Evolutionary conservation across 805 yeast genomes (phyloP).

Genomic region (Saccharomycodes ludwigii): DNA sequence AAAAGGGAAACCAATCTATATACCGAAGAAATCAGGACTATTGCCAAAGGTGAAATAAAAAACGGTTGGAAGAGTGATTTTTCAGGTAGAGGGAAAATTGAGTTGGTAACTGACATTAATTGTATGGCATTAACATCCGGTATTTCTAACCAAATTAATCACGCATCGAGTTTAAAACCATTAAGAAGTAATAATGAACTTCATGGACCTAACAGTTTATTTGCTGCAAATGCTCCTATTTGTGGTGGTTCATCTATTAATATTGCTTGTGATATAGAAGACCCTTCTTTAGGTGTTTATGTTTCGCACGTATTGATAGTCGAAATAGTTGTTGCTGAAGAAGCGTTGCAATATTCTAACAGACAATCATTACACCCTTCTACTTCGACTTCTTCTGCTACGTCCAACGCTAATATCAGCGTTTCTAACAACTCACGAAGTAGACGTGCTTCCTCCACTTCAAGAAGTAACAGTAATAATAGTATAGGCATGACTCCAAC

Average conservation of each 20-base stretch:
- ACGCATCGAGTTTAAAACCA: constrained; percentile 30
- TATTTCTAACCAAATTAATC: constrained; percentile 31
- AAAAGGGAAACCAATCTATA: constrained; percentile 33
- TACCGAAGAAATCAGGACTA: constrained; percentile 60
- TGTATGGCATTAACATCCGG: constrained; percentile 48
- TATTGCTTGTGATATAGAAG: constrained; percentile 70
- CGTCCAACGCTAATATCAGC: constrained; percentile 5
- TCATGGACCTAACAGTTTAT: constrained; percentile 17
- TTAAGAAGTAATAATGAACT: constrained; percentile 16
- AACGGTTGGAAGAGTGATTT: constrained; percentile 95
- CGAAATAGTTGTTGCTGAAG: constrained; percentile 94
- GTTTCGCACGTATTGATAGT: constrained; percentile 69
- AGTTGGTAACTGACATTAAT: constrained; percentile 59
- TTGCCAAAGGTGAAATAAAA: constrained; percentile 71
- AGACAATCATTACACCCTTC: constrained; percentile 25
- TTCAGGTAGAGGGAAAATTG: constrained; percentile 64
- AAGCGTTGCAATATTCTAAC: constrained; percentile 36
- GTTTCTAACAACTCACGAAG: background rate
- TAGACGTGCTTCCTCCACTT: background rate
- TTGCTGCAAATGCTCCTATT: constrained; percentile 2
- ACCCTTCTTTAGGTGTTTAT: constrained; percentile 64
- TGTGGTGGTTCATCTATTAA: no score
- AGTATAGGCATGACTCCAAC: constrained; percentile 2
- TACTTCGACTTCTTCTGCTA: constrained; percentile 12
- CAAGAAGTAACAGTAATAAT: constrained; percentile 6